Conservation (phyloP, 805 yeast genomes). For the Saturnispora diversa region DNA sequence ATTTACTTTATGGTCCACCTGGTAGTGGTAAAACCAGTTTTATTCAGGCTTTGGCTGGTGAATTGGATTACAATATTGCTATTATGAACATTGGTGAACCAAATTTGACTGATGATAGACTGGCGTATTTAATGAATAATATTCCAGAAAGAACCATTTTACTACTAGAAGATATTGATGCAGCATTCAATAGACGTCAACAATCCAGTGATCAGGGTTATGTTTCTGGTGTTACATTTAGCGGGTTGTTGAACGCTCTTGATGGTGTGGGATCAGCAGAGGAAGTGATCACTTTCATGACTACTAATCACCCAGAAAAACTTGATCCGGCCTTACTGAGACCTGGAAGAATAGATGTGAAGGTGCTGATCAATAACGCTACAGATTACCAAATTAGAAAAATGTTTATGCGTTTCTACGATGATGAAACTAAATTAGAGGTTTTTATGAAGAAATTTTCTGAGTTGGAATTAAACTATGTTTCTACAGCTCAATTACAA, state of each 20-base stretch:
- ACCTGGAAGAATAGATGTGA: constrained; percentile 90
- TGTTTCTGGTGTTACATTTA: constrained; percentile 85
- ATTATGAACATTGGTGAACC: constrained; percentile 84
- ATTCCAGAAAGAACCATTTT: constrained; percentile 84
- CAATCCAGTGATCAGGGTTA: constrained; percentile 73
- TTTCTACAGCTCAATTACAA: constrained; percentile 91
- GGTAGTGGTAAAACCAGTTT: constrained; percentile 96
- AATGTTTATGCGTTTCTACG: constrained; percentile 88
- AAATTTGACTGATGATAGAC: constrained; percentile 86
- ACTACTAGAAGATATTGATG: constrained; percentile 87
- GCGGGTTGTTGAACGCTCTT: constrained; percentile 86
- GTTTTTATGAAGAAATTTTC: constrained; percentile 39
- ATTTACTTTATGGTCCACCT: constrained; percentile 91
- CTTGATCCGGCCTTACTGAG: constrained; percentile 88
- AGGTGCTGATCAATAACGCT: constrained; percentile 81
- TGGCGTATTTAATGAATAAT: constrained; percentile 93
- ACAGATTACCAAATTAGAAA: constrained; percentile 64
- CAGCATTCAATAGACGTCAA: constrained; percentile 81
- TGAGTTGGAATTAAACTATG: constrained; percentile 41
- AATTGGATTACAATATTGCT: constrained; percentile 90
- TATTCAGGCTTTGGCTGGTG: constrained; percentile 95
- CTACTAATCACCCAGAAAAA: constrained; percentile 93
- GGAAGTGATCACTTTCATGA: constrained; percentile 94
- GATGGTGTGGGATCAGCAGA: constrained; percentile 98
- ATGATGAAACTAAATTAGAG: constrained; percentile 49